Base-by-base conservation (phyloP, 495 filamentous ascomycete genomes). In the Trichoderma parareesei region DNA sequence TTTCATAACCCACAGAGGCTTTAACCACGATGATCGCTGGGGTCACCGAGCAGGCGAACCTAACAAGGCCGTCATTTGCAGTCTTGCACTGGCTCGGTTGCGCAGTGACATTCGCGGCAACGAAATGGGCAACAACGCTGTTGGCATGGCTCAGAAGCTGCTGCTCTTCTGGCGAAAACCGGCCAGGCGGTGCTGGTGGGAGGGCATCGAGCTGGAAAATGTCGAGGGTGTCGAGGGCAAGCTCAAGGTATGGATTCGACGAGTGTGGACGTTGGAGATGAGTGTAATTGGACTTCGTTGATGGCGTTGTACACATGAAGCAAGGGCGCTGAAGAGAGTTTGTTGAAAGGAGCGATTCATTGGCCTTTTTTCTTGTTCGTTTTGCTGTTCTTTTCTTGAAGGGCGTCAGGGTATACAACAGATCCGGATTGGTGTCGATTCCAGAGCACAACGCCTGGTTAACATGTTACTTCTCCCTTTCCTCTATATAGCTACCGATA, bases 231-330 rank as follows among this genome's bases (percentile, higher is more conserved):
- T 97, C 16, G 87, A 96, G 43, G 95, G 94, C 38, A 90, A 87
- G 69, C 79, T 99, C 71, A 99, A 98, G 76, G 91, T 98, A 66
- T 99, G 94, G 94, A 97, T 98, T 70, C 83, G 94, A 66, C 81
- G 94, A 70, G 94, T 99, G 66, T 99, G 94, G 94, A 99, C 94
- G 66, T 80, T 99, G 65, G 94, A 99, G 84, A 99, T 99, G 94
- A 94, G 91, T 75, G 91, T 96, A 46, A 96, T 96, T 73, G 91
- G 91, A 60, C 81, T 96, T 68, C 87, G 91, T 78, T 94, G 78
- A 83, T 73, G 63, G 53, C 53, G 27, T 6, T 44, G 5, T 46
- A 63, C 44, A 65, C 61, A 61, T 38, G 18, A 61, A 65, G 70
- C 67, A 60, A 66, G 67, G 64, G 67, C n/a, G 7, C 7, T 4